Conservation (phyloP, 2,329 filamentous ascomycete genomes). For the Zymoseptoria ardabiliae region DNA sequence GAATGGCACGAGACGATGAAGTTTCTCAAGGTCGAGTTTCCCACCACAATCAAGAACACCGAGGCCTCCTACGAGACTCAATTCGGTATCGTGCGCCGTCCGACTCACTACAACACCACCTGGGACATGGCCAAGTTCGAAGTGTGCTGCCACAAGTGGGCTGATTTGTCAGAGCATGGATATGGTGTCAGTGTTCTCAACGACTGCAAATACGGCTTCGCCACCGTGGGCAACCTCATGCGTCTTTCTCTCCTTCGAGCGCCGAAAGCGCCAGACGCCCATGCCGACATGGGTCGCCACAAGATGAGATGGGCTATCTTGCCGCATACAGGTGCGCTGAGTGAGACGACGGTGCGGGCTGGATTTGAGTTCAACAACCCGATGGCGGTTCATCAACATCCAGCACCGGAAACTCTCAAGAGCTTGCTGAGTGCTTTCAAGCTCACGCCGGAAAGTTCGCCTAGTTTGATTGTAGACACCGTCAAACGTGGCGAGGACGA, state of each 20-base stretch:
- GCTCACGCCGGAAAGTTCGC: constrained; percentile 39
- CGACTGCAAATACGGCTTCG: constrained; percentile 94
- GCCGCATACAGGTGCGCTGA: constrained; percentile 68
- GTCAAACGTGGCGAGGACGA: constrained; percentile 73
- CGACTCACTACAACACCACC: constrained; percentile 95
- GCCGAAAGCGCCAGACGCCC: constrained; percentile 84
- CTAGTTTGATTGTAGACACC: constrained; percentile 68
- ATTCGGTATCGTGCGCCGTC: constrained; percentile 78
- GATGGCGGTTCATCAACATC: constrained; percentile 48
- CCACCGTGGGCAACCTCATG: constrained; percentile 83
- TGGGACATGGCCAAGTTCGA: constrained; percentile 99
- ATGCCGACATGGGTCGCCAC: constrained; percentile 84
- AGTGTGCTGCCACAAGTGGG: constrained; percentile 92
- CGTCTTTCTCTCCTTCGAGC: constrained; percentile 76
- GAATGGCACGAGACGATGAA: constrained; percentile 97
- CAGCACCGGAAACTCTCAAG: constrained; percentile 21
- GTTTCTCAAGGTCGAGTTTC: constrained; percentile 98
- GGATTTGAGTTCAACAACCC: constrained; percentile 90
- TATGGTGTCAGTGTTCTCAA: constrained; percentile 92
- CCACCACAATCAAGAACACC: constrained; percentile 81
- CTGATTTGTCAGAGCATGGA: constrained; percentile 77
- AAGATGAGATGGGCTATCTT: constrained; percentile 84
- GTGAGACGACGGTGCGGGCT: constrained; percentile 67
- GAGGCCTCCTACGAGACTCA: constrained; percentile 95
- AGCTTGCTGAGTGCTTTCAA: constrained; percentile 51